Percentiles rank a stretch among this genome's conserved stretches.
Evolutionary conservation across 2,329 filamentous ascomycete species (phyloP).

Genomic region (Exutisphaerella laricina): DNA sequence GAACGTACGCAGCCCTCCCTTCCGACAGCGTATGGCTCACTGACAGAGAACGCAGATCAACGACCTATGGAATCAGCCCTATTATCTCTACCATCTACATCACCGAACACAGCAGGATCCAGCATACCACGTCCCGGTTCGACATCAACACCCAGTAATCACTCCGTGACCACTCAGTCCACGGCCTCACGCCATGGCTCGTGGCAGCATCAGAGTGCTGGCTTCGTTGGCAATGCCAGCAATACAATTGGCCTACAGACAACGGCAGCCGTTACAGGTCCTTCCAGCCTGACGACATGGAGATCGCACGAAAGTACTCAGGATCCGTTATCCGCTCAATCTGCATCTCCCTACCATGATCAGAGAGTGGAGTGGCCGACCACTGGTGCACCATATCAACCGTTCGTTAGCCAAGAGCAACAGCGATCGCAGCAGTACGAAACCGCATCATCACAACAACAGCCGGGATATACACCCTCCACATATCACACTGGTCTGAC

Average conservation of each 20-base stretch:
- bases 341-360: conserved; percentile 14
- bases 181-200: conserved; percentile 25
- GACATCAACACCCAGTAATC: conserved; percentile 25
- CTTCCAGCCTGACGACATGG: conserved; percentile 24
- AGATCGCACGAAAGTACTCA: conserved; percentile 26
- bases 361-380: conserved; percentile 23
- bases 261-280: conserved; percentile 15
- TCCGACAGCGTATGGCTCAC: too few relatives aligned
- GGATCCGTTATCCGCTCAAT: conserved; percentile 14
- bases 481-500: conserved; percentile 19
- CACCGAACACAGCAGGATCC: conserved; percentile 23
- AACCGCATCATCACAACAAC: conserved; percentile 17
- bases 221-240: conserved; percentile 16
- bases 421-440: conserved; percentile 23
- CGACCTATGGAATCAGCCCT: conserved; percentile 20
- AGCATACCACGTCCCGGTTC: conserved; percentile 25
- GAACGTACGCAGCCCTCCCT: conserved; percentile 11
- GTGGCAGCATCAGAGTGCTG: conserved; percentile 23
- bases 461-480: conserved; percentile 17
- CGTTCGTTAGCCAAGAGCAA: conserved; percentile 22
- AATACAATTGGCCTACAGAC: conserved; percentile 17
- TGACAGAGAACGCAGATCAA: conserved; percentile 20
- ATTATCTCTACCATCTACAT: conserved; percentile 22
- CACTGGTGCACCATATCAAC: conserved; percentile 20
- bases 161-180: conserved; percentile 24